Evolutionary conservation across 495 filamentous ascomycete species (phyloP).

Genomic region (Beverwykella pulmonaria): DNA sequence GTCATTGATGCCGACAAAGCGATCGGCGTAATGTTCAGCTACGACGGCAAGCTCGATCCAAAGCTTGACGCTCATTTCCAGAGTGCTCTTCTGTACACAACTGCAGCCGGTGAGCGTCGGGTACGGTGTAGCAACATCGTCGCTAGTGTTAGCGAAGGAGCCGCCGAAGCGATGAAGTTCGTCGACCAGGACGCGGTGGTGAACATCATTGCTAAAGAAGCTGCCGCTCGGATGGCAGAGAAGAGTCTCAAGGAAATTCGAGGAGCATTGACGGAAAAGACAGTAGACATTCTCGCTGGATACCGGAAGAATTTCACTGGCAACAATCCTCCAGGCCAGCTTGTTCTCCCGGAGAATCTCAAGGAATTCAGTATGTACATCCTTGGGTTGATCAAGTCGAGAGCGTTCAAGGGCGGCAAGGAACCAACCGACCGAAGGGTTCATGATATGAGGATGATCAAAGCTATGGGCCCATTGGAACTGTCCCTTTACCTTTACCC

Average conservation of each 20-base stretch:
- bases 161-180: constrained; percentile 82
- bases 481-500: constrained; percentile 94
- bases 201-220: constrained; percentile 88
- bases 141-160: constrained; percentile 83
- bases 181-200: constrained; percentile 94
- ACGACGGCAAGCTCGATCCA: constrained; percentile 94
- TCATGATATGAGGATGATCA: constrained; percentile 88
- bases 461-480: constrained; percentile 81
- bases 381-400: constrained; percentile 85
- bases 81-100: constrained; percentile 90
- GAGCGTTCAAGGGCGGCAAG: constrained; percentile 88
- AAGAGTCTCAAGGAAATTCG: constrained; percentile 84
- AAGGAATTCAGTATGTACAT: constrained; percentile 99
- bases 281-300: constrained; percentile 87
- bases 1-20: constrained; percentile 92
- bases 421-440: constrained; percentile 91
- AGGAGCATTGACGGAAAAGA: constrained; percentile 83
- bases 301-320: constrained; percentile 90
- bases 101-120: constrained; percentile 82
- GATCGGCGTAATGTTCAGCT: constrained; percentile 87
- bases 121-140: constrained; percentile 93
- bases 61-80: constrained; percentile 99
- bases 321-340: constrained; percentile 85
- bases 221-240: constrained; percentile 78
- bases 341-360: constrained; percentile 92